These are phyloP conservation scores for Schizothecium vesticola DNA, from an alignment of 495 filamentous ascomycete species.

Conservation along the genomic window DNA sequence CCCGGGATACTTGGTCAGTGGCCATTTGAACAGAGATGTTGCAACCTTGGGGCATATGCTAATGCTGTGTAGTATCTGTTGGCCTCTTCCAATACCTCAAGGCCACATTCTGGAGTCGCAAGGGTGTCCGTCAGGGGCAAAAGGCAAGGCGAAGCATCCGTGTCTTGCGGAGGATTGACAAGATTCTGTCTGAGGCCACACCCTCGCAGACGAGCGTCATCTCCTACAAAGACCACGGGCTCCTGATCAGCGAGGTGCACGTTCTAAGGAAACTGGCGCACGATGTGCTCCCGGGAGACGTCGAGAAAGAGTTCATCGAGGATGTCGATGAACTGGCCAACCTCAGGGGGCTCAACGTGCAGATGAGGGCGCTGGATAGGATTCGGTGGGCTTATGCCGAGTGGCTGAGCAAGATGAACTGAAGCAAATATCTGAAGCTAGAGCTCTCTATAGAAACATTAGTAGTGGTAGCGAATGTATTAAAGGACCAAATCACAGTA, in stretches of 20 bases:
- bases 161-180: constrained; percentile 77
- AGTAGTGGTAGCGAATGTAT: neutral
- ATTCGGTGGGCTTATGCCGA: constrained; percentile 83
- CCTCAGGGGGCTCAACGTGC: constrained; percentile 65
- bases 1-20: constrained; percentile 63
- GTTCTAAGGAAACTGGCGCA: constrained; percentile 62
- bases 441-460: neutral
- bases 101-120: constrained; percentile 59
- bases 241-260: constrained; percentile 84
- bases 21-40: neutral
- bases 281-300: constrained; percentile 57
- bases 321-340: constrained; percentile 80
- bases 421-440: neutral
- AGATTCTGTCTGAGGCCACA: constrained; percentile 65
- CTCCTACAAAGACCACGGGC: constrained; percentile 83
- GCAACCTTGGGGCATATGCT: neutral
- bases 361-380: constrained; percentile 70
- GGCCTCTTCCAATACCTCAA: constrained; percentile 67
- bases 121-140: constrained; percentile 54
- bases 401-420: constrained; percentile 48
- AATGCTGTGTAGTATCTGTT: constrained; percentile 54
- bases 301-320: constrained; percentile 76
- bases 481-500: neutral
- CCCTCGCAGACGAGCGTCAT: constrained; percentile 60
- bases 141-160: constrained; percentile 62